Conservation (phyloP, 116 monocot species). For the Zostera marina region DNA sequence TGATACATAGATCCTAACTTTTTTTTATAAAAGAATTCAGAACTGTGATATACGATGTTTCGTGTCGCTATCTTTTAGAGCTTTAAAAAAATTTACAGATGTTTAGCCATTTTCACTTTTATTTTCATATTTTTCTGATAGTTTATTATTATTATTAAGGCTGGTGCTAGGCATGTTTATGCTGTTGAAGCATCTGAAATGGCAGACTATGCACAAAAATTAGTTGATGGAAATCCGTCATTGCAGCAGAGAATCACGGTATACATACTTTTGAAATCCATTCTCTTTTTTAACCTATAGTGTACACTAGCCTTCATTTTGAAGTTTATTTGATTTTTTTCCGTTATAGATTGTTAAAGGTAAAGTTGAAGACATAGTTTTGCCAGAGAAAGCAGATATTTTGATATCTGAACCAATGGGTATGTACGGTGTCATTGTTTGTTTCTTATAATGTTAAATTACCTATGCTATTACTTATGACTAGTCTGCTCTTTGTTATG, state of each 20-base stretch:
- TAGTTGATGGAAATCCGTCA: conserved; percentile 87
- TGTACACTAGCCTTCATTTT: neutral
- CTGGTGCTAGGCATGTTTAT: conserved; percentile 99
- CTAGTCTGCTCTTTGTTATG: too few relatives aligned
- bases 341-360: conserved; percentile 78
- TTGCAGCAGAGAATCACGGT: conserved; percentile 82
- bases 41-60: too few relatives aligned
- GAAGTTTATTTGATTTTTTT: neutral
- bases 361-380: conserved; percentile 87
- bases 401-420: conserved; percentile 99
- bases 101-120: too few relatives aligned
- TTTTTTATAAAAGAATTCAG: too few relatives aligned
- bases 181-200: conserved; percentile 99
- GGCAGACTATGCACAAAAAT: conserved; percentile 82
- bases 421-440: conserved; percentile 15
- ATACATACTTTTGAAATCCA: conserved; percentile 8
- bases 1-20: too few relatives aligned
- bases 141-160: conserved; percentile 24
- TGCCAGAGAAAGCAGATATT: conserved; percentile 99
- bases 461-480: conserved; percentile 1
- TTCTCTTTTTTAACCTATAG: neutral
- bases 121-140: neutral
- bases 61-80: too few relatives aligned
- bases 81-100: too few relatives aligned
- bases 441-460: neutral